Base-by-base conservation (phyloP, 495 filamentous ascomycete genomes). In the Bacidia gigantensis region DNA sequence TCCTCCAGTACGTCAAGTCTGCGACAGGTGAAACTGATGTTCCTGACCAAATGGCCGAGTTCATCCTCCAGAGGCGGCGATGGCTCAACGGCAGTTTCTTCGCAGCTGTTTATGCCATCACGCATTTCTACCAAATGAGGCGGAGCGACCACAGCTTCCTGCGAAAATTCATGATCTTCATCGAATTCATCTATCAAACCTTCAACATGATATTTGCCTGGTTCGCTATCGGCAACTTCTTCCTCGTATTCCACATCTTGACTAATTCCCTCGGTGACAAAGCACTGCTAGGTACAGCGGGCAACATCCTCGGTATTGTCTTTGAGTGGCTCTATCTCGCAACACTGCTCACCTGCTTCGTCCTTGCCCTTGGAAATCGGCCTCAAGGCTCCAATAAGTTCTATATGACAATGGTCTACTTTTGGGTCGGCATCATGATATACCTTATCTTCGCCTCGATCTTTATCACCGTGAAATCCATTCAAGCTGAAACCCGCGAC, bases 81-180 rank as follows among this genome's bases (percentile, higher is more conserved):
- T 99, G 93, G 93, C 73, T 99, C 53, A 99, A 99, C 71, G 93
- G 93, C 55, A 86, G 81, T 68, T 99, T 99, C 76, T 99, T 99
- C 70, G 93, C 93, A 23, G 92, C 93, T 46, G 81, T 97, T 44
- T 99, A 99, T 62, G 87, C 93, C 39, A 78, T 97, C 46, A 83
- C 84, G 24, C 89, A 99, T 67, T 92, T 89, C 64, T 89, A 90
- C 64, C 84, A 95, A 64, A 84, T 99, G 62, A 92, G 86, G 77
- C 79, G 93, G 40, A 92, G 85, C 50, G 81, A 87, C 63, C 93
- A 99, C 64, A 89, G 82, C 44, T 76, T 89, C 65, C 61, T 94
- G 38, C 76, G 93, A 51, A 95, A 97, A 66, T 67, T 92, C 25
- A 84, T 84, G 76, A 84, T 99, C 62, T 72, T 92, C 56, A 65